These are phyloP conservation scores for Inonotus obliquus DNA, from an alignment of 1,284 basidiomycete genomes.

Conservation along the genomic window DNA sequence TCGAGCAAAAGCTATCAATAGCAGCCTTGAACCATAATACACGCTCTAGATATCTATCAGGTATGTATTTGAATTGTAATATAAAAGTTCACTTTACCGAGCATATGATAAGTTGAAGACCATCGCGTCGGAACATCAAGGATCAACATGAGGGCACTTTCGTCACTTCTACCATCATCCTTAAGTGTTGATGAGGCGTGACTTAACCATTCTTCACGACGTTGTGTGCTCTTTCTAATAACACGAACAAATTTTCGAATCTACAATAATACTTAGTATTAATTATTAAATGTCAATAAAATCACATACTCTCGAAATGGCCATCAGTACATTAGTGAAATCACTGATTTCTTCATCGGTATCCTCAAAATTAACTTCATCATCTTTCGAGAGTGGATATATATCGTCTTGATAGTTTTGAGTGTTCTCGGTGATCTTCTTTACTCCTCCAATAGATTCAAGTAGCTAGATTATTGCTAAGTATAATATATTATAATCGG, in stretches of 20 bases:
- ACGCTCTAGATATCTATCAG: too few species aligned
- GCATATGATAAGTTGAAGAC: neutral
- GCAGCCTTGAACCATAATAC: too few species aligned
- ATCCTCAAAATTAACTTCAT: conserved; percentile 5
- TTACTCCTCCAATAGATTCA: conserved; percentile 27
- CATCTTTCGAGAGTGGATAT: conserved; percentile 11
- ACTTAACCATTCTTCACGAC: neutral
- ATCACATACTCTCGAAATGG: neutral
- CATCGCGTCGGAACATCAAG: conserved; percentile 7
- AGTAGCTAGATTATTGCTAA: conserved; percentile 24
- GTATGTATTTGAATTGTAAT: too few species aligned
- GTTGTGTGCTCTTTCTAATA: neutral
- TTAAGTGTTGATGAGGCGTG: neutral
- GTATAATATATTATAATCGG: neutral
- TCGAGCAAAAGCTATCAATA: too few species aligned
- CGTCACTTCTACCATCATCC: neutral
- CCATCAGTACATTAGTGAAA: neutral
- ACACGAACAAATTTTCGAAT: neutral
- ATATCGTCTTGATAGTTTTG: conserved; percentile 20
- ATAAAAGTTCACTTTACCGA: too few species aligned
- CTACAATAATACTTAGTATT: neutral
- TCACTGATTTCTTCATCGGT: neutral
- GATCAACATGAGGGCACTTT: neutral
- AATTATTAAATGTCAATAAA: neutral
- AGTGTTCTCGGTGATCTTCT: conserved; percentile 19